Percentiles rank a stretch among this genome's conserved stretches.
Evolutionary conservation across 1,139 yeast genomes (phyloP).

Genomic region (Zygotorulaspora mrakii): DNA sequence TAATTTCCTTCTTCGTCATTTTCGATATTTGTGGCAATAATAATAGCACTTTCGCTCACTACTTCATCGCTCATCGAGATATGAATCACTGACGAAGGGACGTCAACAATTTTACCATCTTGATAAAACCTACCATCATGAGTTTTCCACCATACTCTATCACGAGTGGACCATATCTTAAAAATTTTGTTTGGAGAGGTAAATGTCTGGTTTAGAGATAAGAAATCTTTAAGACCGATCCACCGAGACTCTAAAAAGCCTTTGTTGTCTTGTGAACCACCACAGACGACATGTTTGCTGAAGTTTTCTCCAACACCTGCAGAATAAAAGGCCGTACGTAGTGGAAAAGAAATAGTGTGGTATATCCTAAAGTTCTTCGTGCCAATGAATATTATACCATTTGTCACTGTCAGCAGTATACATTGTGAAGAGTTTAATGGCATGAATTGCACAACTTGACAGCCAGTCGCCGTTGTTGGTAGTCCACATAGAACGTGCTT

Average conservation of each 20-base stretch:
- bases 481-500: neutral
- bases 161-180: conserved; percentile 8
- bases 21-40: conserved; percentile 8
- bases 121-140: conserved; percentile 8
- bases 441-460: neutral
- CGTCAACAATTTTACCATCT: conserved; percentile 1
- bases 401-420: conserved; percentile 3
- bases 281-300: conserved; percentile 13
- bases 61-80: conserved; percentile 7
- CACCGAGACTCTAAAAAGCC: conserved; percentile 15
- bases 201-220: conserved; percentile 1
- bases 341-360: conserved; percentile 1
- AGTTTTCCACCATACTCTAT: conserved; percentile 13
- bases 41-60: conserved; percentile 2
- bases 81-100: neutral
- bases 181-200: conserved; percentile 3
- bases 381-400: conserved; percentile 6
- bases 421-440: conserved; percentile 1
- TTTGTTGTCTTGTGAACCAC: conserved; percentile 14
- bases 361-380: neutral
- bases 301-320: conserved; percentile 11
- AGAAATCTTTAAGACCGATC: conserved; percentile 8
- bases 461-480: neutral
- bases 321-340: conserved; percentile 13
- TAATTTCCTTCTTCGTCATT: conserved; percentile 9